Base-by-base conservation (phyloP, 345 rosid species). In the Lumnitzera littorea region DNA sequence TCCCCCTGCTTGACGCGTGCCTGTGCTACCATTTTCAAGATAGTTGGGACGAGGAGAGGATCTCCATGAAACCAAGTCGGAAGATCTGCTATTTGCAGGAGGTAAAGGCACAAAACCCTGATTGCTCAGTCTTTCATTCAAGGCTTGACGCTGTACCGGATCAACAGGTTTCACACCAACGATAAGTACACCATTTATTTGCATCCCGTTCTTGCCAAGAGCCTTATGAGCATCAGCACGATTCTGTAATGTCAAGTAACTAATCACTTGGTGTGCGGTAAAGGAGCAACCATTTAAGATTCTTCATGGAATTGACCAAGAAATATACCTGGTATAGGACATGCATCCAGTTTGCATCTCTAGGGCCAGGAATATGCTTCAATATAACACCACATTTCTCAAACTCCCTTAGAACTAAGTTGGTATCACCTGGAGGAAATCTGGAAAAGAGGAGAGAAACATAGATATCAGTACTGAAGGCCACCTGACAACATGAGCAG, bases 321-420 rank as follows among this genome's bases (percentile, higher is more conserved):
- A 54, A 67, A 55, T 62, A 68, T 20, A 92, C 99, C 97, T 75
- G 88, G 73, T 86, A 94, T 11, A 88, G 91, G 67, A 94, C 86
- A 80, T 90, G 86, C 87, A 90, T 88, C 97, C 97, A 90, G 84
- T 94, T 94, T 51, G 99, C 96, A 65, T 86, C 84, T 69, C 92
- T 82, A 61, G 96, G 97, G 56, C 99, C 99, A 51, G 92, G 89
- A 75, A 88, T 78, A 84, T 94, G 97, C 70, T 84, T 94, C 80
- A 94, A 69, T 68, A 90, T 82, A 73, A 86, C 79, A 51, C 96
- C 96, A 49, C 88, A 86, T 70, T 94, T 94, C 64, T 94, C 97
- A 75, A 94, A 90, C 76, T 90, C 99, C 55, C 99, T 72, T 62
- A 90, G 73, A 60, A 94, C 92, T 61, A 83, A 74, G 80, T 94